These are phyloP conservation scores for Fusarium sp. DNA, from an alignment of 2,329 filamentous ascomycete genomes.

Conservation along the genomic window DNA sequence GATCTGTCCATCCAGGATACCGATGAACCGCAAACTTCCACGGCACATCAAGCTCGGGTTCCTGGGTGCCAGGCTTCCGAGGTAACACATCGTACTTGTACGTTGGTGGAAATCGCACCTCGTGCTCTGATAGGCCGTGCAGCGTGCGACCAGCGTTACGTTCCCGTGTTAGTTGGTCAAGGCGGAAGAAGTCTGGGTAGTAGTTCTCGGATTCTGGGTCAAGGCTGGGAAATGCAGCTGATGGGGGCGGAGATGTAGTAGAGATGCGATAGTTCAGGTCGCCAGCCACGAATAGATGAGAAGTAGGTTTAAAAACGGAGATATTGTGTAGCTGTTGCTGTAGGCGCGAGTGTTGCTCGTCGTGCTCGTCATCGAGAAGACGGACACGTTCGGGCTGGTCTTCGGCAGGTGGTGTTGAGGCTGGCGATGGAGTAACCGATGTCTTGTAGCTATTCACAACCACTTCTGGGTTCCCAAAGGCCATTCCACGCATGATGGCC, in stretches of 20 bases:
- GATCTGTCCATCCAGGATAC: constrained; percentile 94
- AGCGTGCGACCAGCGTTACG: constrained; percentile 75
- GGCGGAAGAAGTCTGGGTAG: constrained; percentile 73
- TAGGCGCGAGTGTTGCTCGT: constrained; percentile 52
- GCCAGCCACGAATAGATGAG: constrained; percentile 86
- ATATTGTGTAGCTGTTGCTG: constrained; percentile 65
- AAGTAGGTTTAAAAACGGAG: constrained; percentile 79
- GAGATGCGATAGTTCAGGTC: constrained; percentile 96
- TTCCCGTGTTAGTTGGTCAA: constrained; percentile 85
- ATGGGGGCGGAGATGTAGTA: constrained; percentile 69
- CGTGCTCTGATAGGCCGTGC: constrained; percentile 81
- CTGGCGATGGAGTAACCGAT: constrained; percentile 41
- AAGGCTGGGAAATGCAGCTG: constrained; percentile 72
- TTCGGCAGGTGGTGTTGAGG: constrained; percentile 42
- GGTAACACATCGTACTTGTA: constrained; percentile 81
- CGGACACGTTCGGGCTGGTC: constrained; percentile 49
- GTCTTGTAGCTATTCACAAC: constrained; percentile 50
- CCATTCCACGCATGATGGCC: constrained; percentile 80
- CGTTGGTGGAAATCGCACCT: constrained; percentile 86
- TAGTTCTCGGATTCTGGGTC: constrained; percentile 68
- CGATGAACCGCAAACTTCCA: constrained; percentile 76
- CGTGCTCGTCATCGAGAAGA: constrained; percentile 53
- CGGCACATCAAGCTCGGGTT: constrained; percentile 45
- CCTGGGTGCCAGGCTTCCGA: constrained; percentile 50
- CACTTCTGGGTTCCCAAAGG: constrained; percentile 73